Evolutionary conservation across 805 yeast species (phyloP).

Genomic region (Zygoascus biomembranicola): DNA sequence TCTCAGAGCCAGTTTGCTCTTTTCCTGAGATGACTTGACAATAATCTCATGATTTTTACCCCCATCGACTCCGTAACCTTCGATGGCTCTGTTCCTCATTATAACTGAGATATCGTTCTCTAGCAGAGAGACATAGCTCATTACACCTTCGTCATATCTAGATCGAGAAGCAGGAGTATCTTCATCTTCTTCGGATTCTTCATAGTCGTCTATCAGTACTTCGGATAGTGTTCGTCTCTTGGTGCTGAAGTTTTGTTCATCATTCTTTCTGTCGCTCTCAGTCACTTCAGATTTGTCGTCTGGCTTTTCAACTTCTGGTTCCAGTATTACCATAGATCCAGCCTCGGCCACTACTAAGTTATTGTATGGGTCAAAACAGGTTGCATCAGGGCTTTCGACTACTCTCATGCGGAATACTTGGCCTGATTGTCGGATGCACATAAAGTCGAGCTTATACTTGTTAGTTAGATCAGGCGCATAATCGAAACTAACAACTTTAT

Average conservation of each 20-base stretch:
- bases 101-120: constrained; percentile 65
- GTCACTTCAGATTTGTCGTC: not conserved
- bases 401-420: constrained; percentile 75
- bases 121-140: constrained; percentile 35
- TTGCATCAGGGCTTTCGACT: constrained; percentile 52
- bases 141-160: constrained; percentile 8
- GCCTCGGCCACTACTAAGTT: constrained; percentile 20
- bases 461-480: constrained; percentile 51
- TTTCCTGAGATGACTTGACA: constrained; percentile 32
- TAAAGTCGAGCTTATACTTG: constrained; percentile 51
- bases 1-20: constrained; percentile 45
- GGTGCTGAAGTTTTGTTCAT: not conserved
- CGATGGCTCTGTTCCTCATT: constrained; percentile 61
- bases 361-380: constrained; percentile 54
- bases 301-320: not conserved
- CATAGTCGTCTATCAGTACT: constrained; percentile 7
- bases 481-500: constrained; percentile 78
- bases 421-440: constrained; percentile 90
- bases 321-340: constrained; percentile 12
- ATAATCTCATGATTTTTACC: constrained; percentile 49
- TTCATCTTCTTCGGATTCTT: constrained; percentile 15
- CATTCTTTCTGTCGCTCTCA: not conserved
- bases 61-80: constrained; percentile 68
- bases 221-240: not conserved
- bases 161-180: constrained; percentile 3